A percentile compares a stretch with the other conserved stretches of the same genome.
Evolutionary conservation across 78 protist species (phyloP).

Genomic region (Guillardia theta): DNA sequence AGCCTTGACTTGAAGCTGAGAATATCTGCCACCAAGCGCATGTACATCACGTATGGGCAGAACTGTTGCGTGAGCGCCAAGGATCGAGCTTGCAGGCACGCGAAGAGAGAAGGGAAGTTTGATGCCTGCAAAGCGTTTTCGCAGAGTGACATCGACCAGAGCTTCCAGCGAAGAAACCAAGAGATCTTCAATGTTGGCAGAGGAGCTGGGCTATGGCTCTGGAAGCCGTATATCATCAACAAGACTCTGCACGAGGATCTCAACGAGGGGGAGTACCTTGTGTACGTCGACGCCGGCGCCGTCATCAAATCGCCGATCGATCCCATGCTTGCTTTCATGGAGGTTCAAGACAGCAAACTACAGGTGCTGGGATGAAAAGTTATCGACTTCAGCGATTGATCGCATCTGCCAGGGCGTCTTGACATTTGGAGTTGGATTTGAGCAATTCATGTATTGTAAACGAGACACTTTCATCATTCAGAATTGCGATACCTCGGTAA

Average conservation of each 20-base stretch:
- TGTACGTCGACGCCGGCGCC: background rate
- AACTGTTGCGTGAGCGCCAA: slow-evolving; percentile 3
- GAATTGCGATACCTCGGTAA: background rate
- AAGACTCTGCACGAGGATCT: background rate
- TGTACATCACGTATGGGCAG: background rate
- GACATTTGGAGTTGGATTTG: background rate
- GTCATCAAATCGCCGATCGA: background rate
- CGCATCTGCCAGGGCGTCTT: too few species aligned
- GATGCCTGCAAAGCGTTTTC: background rate
- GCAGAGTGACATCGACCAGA: background rate
- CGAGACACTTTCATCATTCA: slow-evolving; percentile 1
- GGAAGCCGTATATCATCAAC: slow-evolving; percentile 33
- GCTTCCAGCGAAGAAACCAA: background rate
- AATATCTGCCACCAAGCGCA: too few species aligned
- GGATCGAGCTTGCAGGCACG: background rate
- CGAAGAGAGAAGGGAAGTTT: background rate
- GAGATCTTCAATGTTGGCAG: background rate
- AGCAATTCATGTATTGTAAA: background rate
- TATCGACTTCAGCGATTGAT: too few species aligned
- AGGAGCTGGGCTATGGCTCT: slow-evolving; percentile 8
- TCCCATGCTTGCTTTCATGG: background rate
- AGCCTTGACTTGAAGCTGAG: too few species aligned
- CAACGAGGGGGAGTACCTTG: background rate
- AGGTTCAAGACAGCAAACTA: background rate
- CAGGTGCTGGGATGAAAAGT: too few species aligned